Conservation (phyloP, 192 early-diverging fungal genomes). For the Backusella morwellensis region DNA sequence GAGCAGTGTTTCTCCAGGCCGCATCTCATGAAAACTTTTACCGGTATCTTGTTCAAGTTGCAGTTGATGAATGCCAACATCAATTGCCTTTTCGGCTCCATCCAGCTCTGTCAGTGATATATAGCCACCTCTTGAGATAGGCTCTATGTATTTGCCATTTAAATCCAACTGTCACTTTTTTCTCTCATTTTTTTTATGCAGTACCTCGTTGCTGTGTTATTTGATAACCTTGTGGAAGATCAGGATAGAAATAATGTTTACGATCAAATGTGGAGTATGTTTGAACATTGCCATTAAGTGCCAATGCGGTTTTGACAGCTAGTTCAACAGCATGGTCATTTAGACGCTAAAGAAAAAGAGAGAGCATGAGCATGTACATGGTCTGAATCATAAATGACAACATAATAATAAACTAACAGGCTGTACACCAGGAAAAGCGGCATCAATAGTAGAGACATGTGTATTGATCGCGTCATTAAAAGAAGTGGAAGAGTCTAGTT, state of each 20-base stretch:
- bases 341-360: slow-evolving; percentile 44
- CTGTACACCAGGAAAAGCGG: slow-evolving; percentile 83
- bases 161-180: not conserved
- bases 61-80: slow-evolving; percentile 76
- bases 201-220: slow-evolving; percentile 84
- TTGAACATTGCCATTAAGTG: slow-evolving; percentile 65
- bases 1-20: slow-evolving; percentile 60
- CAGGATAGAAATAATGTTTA: slow-evolving; percentile 96
- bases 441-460: slow-evolving; percentile 72
- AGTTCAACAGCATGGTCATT: slow-evolving; percentile 74
- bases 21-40: slow-evolving; percentile 69
- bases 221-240: slow-evolving; percentile 92
- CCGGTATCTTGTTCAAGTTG: slow-evolving; percentile 95
- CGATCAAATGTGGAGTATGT: slow-evolving; percentile 77
- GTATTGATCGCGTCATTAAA: slow-evolving; percentile 71
- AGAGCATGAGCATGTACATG: not conserved
- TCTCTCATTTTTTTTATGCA: not conserved
- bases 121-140: slow-evolving; percentile 73
- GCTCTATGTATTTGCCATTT: slow-evolving; percentile 40
- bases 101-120: slow-evolving; percentile 57
- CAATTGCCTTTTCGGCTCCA: slow-evolving; percentile 48
- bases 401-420: slow-evolving; percentile 51
- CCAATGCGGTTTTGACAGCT: slow-evolving; percentile 72
- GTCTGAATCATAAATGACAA: not conserved
- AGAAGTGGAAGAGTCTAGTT: slow-evolving; percentile 38